A percentile compares a stretch with the other conserved stretches of the same genome.
Conservation (phyloP, 768 basidiomycete genomes). For the Galerina sulciceps region DNA sequence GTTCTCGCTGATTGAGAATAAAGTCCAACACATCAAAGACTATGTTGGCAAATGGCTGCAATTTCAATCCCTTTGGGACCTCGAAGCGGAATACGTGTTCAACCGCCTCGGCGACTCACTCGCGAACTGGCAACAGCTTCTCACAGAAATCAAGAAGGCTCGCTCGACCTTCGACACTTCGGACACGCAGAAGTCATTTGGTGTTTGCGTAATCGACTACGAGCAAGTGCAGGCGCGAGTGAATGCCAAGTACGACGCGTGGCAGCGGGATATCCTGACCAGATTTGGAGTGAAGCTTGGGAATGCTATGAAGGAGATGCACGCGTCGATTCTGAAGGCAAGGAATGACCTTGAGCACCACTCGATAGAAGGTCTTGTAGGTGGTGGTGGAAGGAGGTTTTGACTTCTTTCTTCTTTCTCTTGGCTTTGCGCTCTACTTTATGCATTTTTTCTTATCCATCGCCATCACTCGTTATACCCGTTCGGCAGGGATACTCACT, state of each 20-base stretch:
- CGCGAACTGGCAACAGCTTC: slow-evolving; percentile 91
- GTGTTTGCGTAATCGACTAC: slow-evolving; percentile 94
- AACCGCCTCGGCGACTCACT: slow-evolving; percentile 93
- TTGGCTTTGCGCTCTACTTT: not conserved
- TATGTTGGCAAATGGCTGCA: slow-evolving; percentile 99
- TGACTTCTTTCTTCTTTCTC: not conserved
- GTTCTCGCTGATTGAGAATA: slow-evolving; percentile 84
- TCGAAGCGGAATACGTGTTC: slow-evolving; percentile 97
- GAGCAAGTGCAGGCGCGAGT: slow-evolving; percentile 98
- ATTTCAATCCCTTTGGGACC: slow-evolving; percentile 98
- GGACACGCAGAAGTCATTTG: slow-evolving; percentile 91
- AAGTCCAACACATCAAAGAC: slow-evolving; percentile 83
- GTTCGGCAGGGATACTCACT: slow-evolving; percentile 17
- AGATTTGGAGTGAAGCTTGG: slow-evolving; percentile 94
- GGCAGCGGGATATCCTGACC: slow-evolving; percentile 94
- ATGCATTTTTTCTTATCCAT: slow-evolving; percentile 8
- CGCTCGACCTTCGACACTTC: slow-evolving; percentile 97
- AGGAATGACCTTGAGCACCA: slow-evolving; percentile 96
- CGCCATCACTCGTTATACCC: slow-evolving; percentile 4
- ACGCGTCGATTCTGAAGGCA: slow-evolving; percentile 89
- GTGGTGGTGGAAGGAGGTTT: slow-evolving; percentile 43
- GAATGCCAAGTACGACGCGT: slow-evolving; percentile 97
- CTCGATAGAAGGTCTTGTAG: slow-evolving; percentile 89
- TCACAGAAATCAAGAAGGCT: slow-evolving; percentile 96
- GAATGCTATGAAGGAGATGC: slow-evolving; percentile 97